These are phyloP conservation scores for Aureobasidium sp. DNA, from an alignment of 2,329 filamentous ascomycete genomes.

Conservation along the genomic window DNA sequence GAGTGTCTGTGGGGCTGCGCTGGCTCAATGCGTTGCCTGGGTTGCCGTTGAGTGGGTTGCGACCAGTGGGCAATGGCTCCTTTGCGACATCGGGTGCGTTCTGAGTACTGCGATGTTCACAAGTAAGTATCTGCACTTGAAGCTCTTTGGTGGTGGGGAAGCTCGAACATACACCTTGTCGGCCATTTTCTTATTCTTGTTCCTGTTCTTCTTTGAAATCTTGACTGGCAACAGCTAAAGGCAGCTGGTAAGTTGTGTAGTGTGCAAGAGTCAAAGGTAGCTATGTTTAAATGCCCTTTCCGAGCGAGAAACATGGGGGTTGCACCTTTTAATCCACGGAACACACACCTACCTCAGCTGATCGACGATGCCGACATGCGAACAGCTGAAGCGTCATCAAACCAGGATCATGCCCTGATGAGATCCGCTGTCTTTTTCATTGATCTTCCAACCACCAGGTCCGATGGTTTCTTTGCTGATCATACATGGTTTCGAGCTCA, in stretches of 20 bases:
- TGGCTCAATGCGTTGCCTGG: neutral
- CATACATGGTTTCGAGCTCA: neutral
- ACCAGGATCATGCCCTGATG: neutral
- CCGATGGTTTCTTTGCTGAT: neutral
- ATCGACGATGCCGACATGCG: neutral
- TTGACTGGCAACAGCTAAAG: neutral
- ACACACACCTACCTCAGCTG: neutral
- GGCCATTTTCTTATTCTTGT: neutral
- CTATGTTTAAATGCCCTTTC: neutral
- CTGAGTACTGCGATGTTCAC: neutral
- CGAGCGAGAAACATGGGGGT: neutral
- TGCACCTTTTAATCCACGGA: neutral
- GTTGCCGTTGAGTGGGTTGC: neutral
- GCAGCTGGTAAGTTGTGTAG: neutral
- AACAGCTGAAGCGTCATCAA: constrained; percentile 4
- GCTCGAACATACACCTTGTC: neutral
- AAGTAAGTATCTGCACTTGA: neutral
- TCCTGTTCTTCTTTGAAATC: neutral
- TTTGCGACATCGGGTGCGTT: constrained; percentile 7
- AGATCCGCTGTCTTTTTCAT: neutral
- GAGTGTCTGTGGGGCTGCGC: neutral
- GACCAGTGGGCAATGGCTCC: neutral
- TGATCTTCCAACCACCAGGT: neutral
- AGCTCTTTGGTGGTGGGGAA: neutral
- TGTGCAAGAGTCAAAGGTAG: neutral